These are phyloP conservation scores for Marasmius tenuissimus DNA, from an alignment of 1,284 basidiomycete genomes.

Conservation along the genomic window DNA sequence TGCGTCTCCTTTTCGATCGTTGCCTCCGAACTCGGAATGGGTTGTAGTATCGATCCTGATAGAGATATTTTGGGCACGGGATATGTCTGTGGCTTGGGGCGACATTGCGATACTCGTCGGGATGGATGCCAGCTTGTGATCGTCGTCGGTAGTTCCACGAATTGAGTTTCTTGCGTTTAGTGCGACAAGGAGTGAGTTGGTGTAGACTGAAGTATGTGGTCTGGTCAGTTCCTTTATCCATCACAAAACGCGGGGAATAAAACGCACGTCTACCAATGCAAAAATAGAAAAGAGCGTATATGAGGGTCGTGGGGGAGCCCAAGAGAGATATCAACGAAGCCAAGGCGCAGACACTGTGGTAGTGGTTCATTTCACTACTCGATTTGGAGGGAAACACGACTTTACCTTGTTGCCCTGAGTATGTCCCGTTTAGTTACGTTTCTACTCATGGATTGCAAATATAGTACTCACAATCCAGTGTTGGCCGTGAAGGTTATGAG, in stretches of 20 bases:
- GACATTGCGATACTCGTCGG: conserved; percentile 1
- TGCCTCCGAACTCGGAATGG: conserved; percentile 1
- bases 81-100: background rate
- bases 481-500: conserved; percentile 29
- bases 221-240: background rate
- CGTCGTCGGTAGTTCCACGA: conserved; percentile 15
- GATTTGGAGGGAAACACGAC: background rate
- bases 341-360: conserved; percentile 32
- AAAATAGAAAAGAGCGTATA: conserved; percentile 54
- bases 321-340: conserved; percentile 42
- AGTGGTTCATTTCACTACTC: background rate
- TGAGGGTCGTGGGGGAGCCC: conserved; percentile 35
- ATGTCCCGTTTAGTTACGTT: too few relatives aligned
- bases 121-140: conserved; percentile 10
- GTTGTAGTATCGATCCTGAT: conserved; percentile 11
- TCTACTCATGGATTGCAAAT: too few relatives aligned
- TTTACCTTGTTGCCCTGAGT: conserved; percentile 27
- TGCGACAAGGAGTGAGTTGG: conserved; percentile 39
- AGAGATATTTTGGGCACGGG: conserved; percentile 7
- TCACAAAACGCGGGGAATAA: background rate
- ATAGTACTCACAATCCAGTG: background rate
- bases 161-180: conserved; percentile 36
- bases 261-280: conserved; percentile 45
- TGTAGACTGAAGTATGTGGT: conserved; percentile 28
- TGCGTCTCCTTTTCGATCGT: background rate